phyloP scores from a whole-genome alignment of 1,139 yeast species.

The Scheffersomyces parashehatae region DNA sequence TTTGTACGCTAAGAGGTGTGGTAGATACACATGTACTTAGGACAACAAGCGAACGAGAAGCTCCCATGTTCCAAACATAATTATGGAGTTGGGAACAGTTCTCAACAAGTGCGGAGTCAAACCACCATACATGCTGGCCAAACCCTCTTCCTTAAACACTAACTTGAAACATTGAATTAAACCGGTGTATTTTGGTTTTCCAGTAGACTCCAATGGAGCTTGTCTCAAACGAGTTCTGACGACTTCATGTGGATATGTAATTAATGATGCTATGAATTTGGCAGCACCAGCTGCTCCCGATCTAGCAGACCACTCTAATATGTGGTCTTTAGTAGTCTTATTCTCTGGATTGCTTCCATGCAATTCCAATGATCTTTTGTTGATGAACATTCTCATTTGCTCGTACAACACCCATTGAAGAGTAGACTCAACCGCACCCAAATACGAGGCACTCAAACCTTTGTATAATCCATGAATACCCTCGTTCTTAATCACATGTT shows the following conservation, averaged over 20 bases:
- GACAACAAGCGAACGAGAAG: slow-evolving; percentile 74
- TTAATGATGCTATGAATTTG: slow-evolving; percentile 84
- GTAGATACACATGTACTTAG: slow-evolving; percentile 4
- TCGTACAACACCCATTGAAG: slow-evolving; percentile 97
- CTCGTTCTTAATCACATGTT: slow-evolving; percentile 68
- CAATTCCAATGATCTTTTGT: slow-evolving; percentile 52
- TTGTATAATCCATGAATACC: slow-evolving; percentile 80
- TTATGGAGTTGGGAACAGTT: slow-evolving; percentile 96
- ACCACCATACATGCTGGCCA: slow-evolving; percentile 94
- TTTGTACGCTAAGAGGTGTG: background rate
- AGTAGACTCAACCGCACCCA: slow-evolving; percentile 92
- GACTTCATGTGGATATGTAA: slow-evolving; percentile 97
- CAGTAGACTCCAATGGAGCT: slow-evolving; percentile 76
- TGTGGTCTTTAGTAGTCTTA: slow-evolving; percentile 60
- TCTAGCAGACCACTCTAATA: slow-evolving; percentile 90
- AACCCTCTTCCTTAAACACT: slow-evolving; percentile 86
- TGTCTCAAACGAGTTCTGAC: slow-evolving; percentile 94
- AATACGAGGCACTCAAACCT: slow-evolving; percentile 90
- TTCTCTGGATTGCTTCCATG: slow-evolving; percentile 43
- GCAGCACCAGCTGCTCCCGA: slow-evolving; percentile 99
- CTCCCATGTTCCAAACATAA: slow-evolving; percentile 99
- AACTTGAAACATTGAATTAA: slow-evolving; percentile 81
- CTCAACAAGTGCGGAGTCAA: slow-evolving; percentile 93
- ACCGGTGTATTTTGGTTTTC: slow-evolving; percentile 86
- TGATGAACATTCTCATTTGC: slow-evolving; percentile 80